These are phyloP conservation scores for Penicillium sclerotiorum DNA, from an alignment of 2,329 filamentous ascomycete genomes.

Conservation along the genomic window DNA sequence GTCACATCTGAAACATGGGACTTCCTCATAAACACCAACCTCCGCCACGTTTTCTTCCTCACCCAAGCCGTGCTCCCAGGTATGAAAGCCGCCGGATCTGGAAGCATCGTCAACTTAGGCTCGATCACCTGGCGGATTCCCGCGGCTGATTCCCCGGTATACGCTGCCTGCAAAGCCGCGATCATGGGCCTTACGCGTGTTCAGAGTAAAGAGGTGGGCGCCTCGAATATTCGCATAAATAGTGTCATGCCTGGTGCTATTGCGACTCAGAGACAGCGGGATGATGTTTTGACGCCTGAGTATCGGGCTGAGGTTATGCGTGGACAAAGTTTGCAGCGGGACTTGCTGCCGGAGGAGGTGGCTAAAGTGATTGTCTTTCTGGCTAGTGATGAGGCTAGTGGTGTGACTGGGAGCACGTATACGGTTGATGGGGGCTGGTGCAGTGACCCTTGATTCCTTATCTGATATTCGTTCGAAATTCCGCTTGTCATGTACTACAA, in stretches of 20 bases:
- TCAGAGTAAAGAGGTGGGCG: constrained; percentile 43
- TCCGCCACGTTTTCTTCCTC: constrained; percentile 51
- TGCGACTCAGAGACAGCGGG: constrained; percentile 49
- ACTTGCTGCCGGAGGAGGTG: constrained; percentile 45
- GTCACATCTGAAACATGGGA: constrained; percentile 50
- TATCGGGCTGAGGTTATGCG: constrained; percentile 38
- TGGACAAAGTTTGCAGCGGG: constrained; percentile 48
- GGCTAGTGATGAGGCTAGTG: constrained; percentile 51
- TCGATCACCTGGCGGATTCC: constrained; percentile 45
- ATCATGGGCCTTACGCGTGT: constrained; percentile 44
- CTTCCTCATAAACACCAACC: constrained; percentile 48
- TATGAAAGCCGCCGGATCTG: constrained; percentile 34
- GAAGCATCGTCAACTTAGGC: constrained; percentile 48
- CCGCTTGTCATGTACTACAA: too few species aligned
- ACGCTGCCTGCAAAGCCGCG: constrained; percentile 45
- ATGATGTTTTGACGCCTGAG: constrained; percentile 47
- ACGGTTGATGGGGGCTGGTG: constrained; percentile 37
- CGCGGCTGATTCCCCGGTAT: constrained; percentile 34
- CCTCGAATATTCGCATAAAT: constrained; percentile 47
- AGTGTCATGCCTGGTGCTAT: constrained; percentile 55
- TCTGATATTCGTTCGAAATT: too few species aligned
- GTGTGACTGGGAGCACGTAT: constrained; percentile 49
- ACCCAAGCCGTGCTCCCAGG: constrained; percentile 43
- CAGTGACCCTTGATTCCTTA: background rate
- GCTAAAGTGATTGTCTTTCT: constrained; percentile 52